These are phyloP conservation scores for Colletotrichum orbiculare DNA, from an alignment of 2,329 filamentous ascomycete genomes.

Conservation along the genomic window DNA sequence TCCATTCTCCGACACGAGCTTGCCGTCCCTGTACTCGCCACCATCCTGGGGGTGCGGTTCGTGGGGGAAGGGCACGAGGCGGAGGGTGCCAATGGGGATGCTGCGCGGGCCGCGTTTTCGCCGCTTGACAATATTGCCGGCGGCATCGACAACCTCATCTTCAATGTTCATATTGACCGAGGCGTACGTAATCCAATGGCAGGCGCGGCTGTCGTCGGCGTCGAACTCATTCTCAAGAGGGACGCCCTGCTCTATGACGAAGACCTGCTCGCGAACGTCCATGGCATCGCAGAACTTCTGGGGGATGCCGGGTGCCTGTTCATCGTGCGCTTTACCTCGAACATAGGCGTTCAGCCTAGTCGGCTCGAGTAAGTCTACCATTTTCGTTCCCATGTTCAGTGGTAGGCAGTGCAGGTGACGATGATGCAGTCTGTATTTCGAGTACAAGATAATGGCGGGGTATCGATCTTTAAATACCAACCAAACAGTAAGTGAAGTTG, in stretches of 20 bases:
- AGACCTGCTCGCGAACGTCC: slow-evolving; percentile 70
- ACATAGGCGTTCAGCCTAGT: slow-evolving; percentile 61
- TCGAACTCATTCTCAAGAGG: slow-evolving; percentile 80
- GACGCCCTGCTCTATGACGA: slow-evolving; percentile 68
- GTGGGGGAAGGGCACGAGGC: slow-evolving; percentile 86
- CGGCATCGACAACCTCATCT: slow-evolving; percentile 56
- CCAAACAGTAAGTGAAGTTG: neutral
- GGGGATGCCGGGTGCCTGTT: slow-evolving; percentile 61
- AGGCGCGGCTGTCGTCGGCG: slow-evolving; percentile 80
- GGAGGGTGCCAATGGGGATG: slow-evolving; percentile 78
- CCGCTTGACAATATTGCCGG: slow-evolving; percentile 53
- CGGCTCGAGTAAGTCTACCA: slow-evolving; percentile 61
- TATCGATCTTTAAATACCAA: neutral
- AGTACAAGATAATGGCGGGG: neutral
- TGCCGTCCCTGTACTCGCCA: slow-evolving; percentile 59
- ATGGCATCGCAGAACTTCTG: slow-evolving; percentile 71
- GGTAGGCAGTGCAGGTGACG: neutral
- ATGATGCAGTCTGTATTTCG: neutral
- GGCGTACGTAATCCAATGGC: slow-evolving; percentile 90
- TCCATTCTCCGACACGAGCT: slow-evolving; percentile 46
- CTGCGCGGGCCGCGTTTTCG: slow-evolving; percentile 56
- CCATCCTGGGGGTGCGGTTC: slow-evolving; percentile 68
- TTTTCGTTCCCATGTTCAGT: slow-evolving; percentile 59
- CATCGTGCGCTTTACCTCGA: slow-evolving; percentile 48
- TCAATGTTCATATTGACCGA: slow-evolving; percentile 63